Evolutionary conservation across 345 rosid genomes (phyloP).

Genomic region (Lenwebbia sp.): DNA sequence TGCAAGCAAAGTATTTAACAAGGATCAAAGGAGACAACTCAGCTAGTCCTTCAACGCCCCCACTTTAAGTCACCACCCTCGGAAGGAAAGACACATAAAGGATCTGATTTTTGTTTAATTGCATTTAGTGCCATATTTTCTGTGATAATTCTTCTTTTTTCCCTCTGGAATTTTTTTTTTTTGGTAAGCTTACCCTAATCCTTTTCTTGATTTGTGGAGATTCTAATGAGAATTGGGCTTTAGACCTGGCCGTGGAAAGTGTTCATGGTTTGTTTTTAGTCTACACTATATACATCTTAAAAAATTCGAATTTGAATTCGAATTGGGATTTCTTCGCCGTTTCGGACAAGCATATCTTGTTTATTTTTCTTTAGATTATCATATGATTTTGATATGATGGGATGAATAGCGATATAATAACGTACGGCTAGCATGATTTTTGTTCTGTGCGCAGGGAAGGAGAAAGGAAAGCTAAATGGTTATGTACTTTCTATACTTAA

Average conservation of each 20-base stretch:
- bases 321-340: not conserved
- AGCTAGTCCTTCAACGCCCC: not conserved
- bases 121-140: not conserved
- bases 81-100: not conserved
- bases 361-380: not conserved
- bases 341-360: accelerated
- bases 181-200: not conserved
- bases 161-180: not conserved
- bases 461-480: too few relatives aligned
- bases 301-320: not conserved
- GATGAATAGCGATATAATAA: not conserved
- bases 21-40: not conserved
- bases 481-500: not conserved
- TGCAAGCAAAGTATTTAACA: not conserved
- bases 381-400: not conserved
- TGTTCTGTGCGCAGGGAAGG: not conserved
- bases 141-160: not conserved
- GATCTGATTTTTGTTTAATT: not conserved
- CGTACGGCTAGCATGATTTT: too few relatives aligned
- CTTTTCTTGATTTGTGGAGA: not conserved
- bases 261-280: not conserved
- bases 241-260: not conserved
- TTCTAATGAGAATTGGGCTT: not conserved
- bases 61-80: not conserved
- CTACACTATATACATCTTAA: not conserved